phyloP scores from a whole-genome alignment of 495 filamentous ascomycete genomes.

The Tuber aestivum region DNA sequence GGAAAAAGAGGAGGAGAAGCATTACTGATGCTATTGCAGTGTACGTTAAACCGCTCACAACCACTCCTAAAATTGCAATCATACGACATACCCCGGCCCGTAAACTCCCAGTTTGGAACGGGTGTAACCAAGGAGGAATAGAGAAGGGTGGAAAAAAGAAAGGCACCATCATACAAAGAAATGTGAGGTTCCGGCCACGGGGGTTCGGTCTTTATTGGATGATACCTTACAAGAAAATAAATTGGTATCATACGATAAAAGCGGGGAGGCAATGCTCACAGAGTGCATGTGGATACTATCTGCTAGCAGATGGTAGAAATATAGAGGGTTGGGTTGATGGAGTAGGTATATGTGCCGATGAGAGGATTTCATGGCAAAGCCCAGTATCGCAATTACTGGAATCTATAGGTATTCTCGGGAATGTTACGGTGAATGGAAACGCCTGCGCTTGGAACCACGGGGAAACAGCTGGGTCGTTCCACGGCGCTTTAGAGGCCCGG shows the following conservation, averaged over 20 bases:
- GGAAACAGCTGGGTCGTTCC: neutral
- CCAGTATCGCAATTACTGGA: neutral
- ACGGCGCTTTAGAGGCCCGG: neutral
- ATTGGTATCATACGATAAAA: neutral
- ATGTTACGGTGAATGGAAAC: neutral
- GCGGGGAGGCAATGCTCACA: neutral
- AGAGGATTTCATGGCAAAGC: neutral
- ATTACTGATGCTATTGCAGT: no score
- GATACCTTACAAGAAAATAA: neutral
- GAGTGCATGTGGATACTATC: neutral
- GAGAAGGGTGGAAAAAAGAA: no score
- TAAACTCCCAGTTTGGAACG: no score
- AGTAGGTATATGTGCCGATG: neutral
- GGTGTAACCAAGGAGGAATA: no score
- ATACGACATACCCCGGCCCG: no score
- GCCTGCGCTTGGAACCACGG: neutral
- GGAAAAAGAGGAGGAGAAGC: no score
- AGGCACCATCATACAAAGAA: no score
- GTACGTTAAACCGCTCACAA: no score
- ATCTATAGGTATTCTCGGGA: neutral
- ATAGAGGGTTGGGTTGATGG: neutral
- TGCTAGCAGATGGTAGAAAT: neutral
- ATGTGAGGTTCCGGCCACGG: no score
- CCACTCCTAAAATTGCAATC: no score
- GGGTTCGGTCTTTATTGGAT: no score